These are phyloP conservation scores for Pythium pectinolyticum DNA, from an alignment of 352 stramenopile species.

Conservation along the genomic window DNA sequence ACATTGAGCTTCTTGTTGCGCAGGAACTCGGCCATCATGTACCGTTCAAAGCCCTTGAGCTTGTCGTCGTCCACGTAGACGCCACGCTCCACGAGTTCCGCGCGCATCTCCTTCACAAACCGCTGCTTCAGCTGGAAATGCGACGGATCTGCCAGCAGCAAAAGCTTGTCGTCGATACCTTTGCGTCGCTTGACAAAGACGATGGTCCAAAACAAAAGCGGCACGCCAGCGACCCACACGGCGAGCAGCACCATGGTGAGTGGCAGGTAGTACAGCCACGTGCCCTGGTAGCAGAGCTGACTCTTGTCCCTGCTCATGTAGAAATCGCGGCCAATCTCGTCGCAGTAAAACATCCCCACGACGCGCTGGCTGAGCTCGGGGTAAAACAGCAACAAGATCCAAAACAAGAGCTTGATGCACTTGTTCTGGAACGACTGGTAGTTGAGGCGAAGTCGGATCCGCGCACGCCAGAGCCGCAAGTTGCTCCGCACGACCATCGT, in stretches of 20 bases:
- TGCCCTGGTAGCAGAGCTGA: conserved; percentile 50
- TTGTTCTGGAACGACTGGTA: conserved; percentile 76
- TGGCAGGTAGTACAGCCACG: conserved; percentile 62
- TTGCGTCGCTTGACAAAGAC: conserved; percentile 50
- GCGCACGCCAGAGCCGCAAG: conserved; percentile 62
- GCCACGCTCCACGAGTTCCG: conserved; percentile 43
- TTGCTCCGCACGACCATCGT: conserved; percentile 73
- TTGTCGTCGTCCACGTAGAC: conserved; percentile 48
- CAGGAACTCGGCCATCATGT: conserved; percentile 58
- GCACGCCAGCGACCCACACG: conserved; percentile 68
- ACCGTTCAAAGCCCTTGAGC: conserved; percentile 45
- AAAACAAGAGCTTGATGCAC: conserved; percentile 78
- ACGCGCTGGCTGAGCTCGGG: conserved; percentile 70
- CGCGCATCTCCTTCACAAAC: conserved; percentile 46
- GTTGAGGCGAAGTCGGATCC: conserved; percentile 68
- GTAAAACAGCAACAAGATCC: conserved; percentile 71
- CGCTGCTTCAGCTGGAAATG: conserved; percentile 44
- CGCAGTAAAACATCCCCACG: conserved; percentile 73
- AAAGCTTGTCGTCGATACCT: conserved; percentile 50
- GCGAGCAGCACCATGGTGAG: conserved; percentile 43
- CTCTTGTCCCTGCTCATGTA: conserved; percentile 71
- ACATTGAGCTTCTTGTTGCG: conserved; percentile 57
- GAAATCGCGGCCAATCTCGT: conserved; percentile 57
- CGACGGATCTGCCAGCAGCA: conserved; percentile 43
- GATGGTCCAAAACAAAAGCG: conserved; percentile 70